These are phyloP conservation scores for Paramecium octaurelia DNA, from an alignment of 73 alveolate genomes.

Conservation along the genomic window DNA sequence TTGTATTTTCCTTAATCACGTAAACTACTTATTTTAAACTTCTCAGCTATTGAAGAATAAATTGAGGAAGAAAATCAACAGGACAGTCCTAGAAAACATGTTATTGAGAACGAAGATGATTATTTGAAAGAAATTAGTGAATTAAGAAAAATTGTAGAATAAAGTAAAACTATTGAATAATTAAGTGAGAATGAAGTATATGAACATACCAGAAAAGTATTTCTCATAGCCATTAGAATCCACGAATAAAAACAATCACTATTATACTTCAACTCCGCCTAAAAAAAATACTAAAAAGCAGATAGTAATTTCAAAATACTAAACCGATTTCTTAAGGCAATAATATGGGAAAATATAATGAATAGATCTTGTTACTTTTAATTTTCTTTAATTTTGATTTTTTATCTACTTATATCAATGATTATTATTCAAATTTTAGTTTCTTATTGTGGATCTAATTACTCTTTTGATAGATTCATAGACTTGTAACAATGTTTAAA, in stretches of 20 bases:
- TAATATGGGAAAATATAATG: not conserved
- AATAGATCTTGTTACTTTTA: not conserved
- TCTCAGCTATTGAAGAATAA: not conserved
- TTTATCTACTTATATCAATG: not conserved
- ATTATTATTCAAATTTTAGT: not conserved
- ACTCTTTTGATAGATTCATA: no score
- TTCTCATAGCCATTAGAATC: not conserved
- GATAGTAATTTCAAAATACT: not conserved
- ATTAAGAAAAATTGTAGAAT: constrained; percentile 3
- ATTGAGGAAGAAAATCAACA: not conserved
- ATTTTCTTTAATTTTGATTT: not conserved
- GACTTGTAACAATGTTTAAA: no score
- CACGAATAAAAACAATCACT: not conserved
- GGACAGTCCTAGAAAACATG: not conserved
- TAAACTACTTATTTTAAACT: not conserved
- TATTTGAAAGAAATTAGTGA: not conserved
- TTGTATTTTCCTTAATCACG: not conserved
- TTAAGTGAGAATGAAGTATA: constrained; percentile 17
- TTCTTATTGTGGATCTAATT: no score
- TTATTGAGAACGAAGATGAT: not conserved
- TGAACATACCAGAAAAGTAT: not conserved
- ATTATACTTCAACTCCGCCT: not conserved
- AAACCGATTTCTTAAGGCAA: not conserved
- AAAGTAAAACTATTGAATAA: not conserved
- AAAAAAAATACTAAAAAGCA: not conserved